phyloP scores from a whole-genome alignment of 2,329 filamentous ascomycete species.

The Gnomoniopsis sp. region DNA sequence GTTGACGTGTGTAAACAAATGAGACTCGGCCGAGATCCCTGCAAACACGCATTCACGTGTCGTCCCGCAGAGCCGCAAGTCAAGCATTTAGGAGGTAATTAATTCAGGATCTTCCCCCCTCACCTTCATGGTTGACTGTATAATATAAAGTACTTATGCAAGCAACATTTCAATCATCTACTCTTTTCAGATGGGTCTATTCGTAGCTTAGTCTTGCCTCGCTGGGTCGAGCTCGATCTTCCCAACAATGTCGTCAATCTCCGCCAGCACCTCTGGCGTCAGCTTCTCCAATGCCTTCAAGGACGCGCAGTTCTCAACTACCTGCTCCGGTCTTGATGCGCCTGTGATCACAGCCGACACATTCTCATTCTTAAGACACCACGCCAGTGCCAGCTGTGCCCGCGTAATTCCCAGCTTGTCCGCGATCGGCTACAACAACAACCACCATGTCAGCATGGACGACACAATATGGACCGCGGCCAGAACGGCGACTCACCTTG shows the following conservation, averaged over 20 bases:
- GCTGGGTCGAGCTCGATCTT: constrained; percentile 27
- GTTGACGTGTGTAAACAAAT: no score
- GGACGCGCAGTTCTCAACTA: constrained; percentile 58
- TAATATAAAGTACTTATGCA: no score
- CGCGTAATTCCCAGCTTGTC: constrained; percentile 59
- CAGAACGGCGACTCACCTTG: constrained; percentile 19
- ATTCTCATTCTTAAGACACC: constrained; percentile 61
- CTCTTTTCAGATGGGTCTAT: not conserved
- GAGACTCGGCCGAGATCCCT: no score
- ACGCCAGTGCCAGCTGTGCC: constrained; percentile 56
- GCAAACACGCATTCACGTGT: no score
- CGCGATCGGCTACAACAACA: constrained; percentile 62
- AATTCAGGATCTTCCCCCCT: no score
- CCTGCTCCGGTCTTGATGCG: constrained; percentile 55
- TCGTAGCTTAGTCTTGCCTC: constrained; percentile 20
- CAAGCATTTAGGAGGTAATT: no score
- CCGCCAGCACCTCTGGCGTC: constrained; percentile 54
- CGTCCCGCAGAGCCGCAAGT: no score
- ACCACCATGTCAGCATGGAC: constrained; percentile 27
- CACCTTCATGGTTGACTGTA: no score
- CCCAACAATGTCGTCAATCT: constrained; percentile 47
- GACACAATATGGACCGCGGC: not conserved
- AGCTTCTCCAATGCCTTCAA: constrained; percentile 51
- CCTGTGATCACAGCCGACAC: constrained; percentile 62
- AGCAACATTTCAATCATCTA: not conserved